Evolutionary conservation across 2,329 filamentous ascomycete genomes (phyloP).

Genomic region (Davidsoniella virescens): DNA sequence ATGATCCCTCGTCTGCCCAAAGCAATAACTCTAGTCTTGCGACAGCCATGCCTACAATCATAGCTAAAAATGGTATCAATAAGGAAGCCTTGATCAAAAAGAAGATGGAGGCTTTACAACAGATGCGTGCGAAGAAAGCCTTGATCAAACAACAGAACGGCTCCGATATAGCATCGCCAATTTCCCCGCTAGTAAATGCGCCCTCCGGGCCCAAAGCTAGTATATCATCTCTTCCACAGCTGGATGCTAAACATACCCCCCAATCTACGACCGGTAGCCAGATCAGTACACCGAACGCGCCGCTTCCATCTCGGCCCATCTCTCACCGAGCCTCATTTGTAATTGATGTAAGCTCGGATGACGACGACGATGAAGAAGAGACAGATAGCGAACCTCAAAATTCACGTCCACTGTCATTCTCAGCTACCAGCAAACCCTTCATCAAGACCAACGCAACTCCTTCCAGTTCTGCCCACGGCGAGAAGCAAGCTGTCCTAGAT

Average conservation of each 20-base stretch:
- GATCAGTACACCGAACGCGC: background rate
- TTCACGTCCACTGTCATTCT: background rate
- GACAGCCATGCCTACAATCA: background rate
- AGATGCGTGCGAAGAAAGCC: constrained; percentile 28
- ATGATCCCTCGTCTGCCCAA: background rate
- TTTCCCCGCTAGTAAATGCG: background rate
- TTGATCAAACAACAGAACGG: background rate
- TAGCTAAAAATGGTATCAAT: background rate
- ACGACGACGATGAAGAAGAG: constrained; percentile 11
- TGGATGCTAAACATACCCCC: background rate
- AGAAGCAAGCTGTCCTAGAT: constrained; percentile 23
- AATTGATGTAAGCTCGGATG: constrained; percentile 11
- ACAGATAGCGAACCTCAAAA: background rate
- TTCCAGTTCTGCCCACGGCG: background rate
- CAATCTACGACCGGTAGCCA: too few species aligned
- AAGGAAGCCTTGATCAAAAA: constrained; percentile 60
- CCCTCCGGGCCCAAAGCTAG: constrained; percentile 4
- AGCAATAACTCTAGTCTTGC: background rate
- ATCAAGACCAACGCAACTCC: background rate
- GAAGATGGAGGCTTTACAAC: constrained; percentile 61
- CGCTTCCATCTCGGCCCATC: background rate
- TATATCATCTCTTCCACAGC: background rate
- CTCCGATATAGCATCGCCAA: background rate
- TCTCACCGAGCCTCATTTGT: constrained; percentile 5
- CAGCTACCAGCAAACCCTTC: background rate